Base-by-base conservation (phyloP, 2,329 filamentous ascomycete genomes). In the Conoideocrella luteorostrata region DNA sequence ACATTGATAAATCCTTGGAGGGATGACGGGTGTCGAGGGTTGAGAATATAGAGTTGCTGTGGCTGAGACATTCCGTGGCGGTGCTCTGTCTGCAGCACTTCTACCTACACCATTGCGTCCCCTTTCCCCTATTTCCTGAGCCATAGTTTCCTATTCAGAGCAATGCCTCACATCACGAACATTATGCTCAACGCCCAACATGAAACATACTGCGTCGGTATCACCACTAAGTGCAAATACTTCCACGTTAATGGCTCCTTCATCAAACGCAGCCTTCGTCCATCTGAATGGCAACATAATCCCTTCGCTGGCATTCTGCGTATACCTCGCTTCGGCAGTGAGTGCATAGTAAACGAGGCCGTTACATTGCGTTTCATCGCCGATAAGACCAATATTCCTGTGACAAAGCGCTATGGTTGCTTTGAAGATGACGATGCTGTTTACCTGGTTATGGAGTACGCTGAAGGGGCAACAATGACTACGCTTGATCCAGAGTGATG, bases 281-380 rank as follows among this genome's bases (percentile, higher is more conserved):
- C 40, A 10, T 36, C 43, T 12, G 39, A 49, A 35, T 49, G 35
- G 43, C 47, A 44, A 35, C 26, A 30, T n/a, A 44, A 41, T 32
- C 41, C 41, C 12, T 40, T 47, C 18, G 23, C 18, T 1, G 41
- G 47, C 20, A 40, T 34, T 5, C 23, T 47, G 6, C 21, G 22
- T 22, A 35, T 49, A 32, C 52, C 47, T 6, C 43, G 32, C 12
- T 48, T 52, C 18, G 39, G 41, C 9, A 44, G 24, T 7, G 49
- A 55, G n/a, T 45, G 49, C 3, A 33, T 55, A 4, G 18, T 53
- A 11, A 55, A 53, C 23, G 48, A 55, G 21, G 51, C 30, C 13
- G 48, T 48, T 15, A 10, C 24, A 12, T 15, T 55, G 28, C 36
- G 30, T 1, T 51, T 48, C 23, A 22, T 54, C 13, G 30, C 46